phyloP scores from a whole-genome alignment of 2,329 filamentous ascomycete genomes.

The Eurotiales sp. region DNA sequence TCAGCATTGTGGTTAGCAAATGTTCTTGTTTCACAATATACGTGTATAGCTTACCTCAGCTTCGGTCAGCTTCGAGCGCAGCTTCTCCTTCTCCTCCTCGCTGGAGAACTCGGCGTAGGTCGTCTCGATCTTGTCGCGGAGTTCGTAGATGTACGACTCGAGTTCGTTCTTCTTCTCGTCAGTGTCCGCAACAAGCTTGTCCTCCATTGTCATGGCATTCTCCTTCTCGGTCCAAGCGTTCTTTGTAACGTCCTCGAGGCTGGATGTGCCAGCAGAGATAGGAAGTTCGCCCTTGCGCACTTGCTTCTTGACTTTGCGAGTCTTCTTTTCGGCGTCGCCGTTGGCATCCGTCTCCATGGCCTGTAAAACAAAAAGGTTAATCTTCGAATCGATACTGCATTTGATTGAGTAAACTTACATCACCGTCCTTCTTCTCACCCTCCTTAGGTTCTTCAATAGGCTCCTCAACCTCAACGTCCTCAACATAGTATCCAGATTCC shows the following conservation, averaged over 20 bases:
- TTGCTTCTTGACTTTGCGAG: slow-evolving; percentile 98
- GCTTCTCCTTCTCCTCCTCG: slow-evolving; percentile 86
- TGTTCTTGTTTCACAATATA: slow-evolving; percentile 13
- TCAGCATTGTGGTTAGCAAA: slow-evolving; percentile 22
- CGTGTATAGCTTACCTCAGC: slow-evolving; percentile 91
- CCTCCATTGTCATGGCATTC: slow-evolving; percentile 88
- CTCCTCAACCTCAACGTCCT: slow-evolving; percentile 96
- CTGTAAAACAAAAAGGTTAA: slow-evolving; percentile 49
- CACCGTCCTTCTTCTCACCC: slow-evolving; percentile 60
- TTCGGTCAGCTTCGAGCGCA: slow-evolving; percentile 76
- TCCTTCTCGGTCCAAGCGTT: slow-evolving; percentile 74
- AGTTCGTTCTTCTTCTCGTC: slow-evolving; percentile 99
- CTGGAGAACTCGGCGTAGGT: slow-evolving; percentile 83
- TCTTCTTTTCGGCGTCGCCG: slow-evolving; percentile 71
- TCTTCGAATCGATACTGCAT: slow-evolving; percentile 12
- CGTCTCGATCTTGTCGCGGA: slow-evolving; percentile 92
- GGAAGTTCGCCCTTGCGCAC: slow-evolving; percentile 94
- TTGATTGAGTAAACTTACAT: slow-evolving; percentile 34
- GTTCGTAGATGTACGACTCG: slow-evolving; percentile 94
- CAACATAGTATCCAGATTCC: slow-evolving; percentile 95
- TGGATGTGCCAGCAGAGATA: slow-evolving; percentile 75
- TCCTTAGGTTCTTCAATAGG: slow-evolving; percentile 65
- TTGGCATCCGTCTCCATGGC: slow-evolving; percentile 78
- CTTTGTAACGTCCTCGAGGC: slow-evolving; percentile 68
- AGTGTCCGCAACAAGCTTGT: slow-evolving; percentile 96